Evolutionary conservation across 2,329 filamentous ascomycete genomes (phyloP).

Genomic region (Dactylonectria estremocensis): DNA sequence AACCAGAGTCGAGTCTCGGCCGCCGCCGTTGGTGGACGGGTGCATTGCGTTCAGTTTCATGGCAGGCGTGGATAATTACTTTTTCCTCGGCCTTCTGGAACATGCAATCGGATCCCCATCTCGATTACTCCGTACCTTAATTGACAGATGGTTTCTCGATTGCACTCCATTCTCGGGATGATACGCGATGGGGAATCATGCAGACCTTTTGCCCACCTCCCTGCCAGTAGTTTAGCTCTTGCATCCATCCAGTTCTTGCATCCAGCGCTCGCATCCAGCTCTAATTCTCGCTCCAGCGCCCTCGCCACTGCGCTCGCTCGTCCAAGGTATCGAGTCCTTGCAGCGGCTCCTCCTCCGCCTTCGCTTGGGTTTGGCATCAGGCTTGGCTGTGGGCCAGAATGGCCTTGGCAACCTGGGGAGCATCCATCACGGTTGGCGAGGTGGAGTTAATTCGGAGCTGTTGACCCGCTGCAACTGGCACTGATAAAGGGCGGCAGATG

Average conservation of each 20-base stretch:
- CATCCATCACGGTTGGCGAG: not conserved
- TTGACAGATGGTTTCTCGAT: not conserved
- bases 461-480: slow-evolving; percentile 1
- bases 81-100: not conserved
- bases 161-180: not conserved
- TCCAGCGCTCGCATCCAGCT: not conserved
- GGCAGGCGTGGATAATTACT: not conserved
- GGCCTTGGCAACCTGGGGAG: slow-evolving; percentile 31
- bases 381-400: not conserved
- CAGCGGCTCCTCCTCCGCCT: not conserved
- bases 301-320: not conserved
- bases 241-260: not conserved
- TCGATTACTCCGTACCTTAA: not conserved
- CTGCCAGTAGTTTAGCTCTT: not conserved
- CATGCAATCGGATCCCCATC: not conserved
- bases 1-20: not conserved
- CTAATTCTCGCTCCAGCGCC: not conserved
- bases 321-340: not conserved
- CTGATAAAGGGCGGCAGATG: slow-evolving; percentile 23
- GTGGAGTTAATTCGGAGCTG: slow-evolving; percentile 3
- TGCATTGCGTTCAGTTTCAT: not conserved
- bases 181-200: not conserved
- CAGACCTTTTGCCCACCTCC: not conserved
- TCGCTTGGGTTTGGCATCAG: not conserved
- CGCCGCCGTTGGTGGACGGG: not conserved